Percentiles rank a stretch among this genome's conserved stretches.
Evolutionary conservation across 2,329 filamentous ascomycete species (phyloP).

Genomic region (Chrysoporthe austroafricana): DNA sequence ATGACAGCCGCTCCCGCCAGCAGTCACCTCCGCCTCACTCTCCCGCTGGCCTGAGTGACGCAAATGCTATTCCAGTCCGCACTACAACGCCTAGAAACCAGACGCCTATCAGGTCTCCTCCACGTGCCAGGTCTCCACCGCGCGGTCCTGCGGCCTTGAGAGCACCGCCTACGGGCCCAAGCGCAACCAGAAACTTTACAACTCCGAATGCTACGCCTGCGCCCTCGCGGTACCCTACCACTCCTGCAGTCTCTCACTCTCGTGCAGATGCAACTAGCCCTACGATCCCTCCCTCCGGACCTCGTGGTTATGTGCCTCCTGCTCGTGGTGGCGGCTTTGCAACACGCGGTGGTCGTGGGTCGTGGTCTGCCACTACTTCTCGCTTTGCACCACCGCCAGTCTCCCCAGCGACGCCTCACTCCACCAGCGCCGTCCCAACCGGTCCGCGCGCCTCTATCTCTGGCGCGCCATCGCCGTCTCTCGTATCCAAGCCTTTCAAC

Average conservation of each 20-base stretch:
- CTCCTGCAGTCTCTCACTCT: constrained; percentile 37
- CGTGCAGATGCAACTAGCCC: constrained; percentile 50
- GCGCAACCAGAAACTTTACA: constrained; percentile 43
- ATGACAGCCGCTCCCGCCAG: constrained; percentile 52
- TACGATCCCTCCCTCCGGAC: constrained; percentile 56
- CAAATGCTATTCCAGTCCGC: constrained; percentile 26
- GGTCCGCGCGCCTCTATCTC: constrained; percentile 48
- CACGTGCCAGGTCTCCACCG: constrained; percentile 53
- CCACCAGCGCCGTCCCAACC: constrained; percentile 51
- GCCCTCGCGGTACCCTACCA: constrained; percentile 35
- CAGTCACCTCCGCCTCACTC: constrained; percentile 48
- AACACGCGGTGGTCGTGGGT: constrained; percentile 47
- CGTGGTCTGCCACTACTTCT: constrained; percentile 25
- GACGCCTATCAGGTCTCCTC: constrained; percentile 28
- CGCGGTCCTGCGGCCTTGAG: constrained; percentile 59
- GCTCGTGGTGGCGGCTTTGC: constrained; percentile 48
- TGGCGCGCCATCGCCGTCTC: constrained; percentile 43
- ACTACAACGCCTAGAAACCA: constrained; percentile 24
- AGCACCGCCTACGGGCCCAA: constrained; percentile 53
- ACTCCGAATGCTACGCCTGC: constrained; percentile 41
- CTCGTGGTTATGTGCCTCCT: constrained; percentile 56
- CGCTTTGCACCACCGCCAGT: constrained; percentile 38
- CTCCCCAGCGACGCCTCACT: constrained; percentile 43
- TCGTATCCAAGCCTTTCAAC: constrained; percentile 54
- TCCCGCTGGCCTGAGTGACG: constrained; percentile 33